These are phyloP conservation scores for Heritiera fomes DNA, from an alignment of 345 rosid species.

Conservation along the genomic window DNA sequence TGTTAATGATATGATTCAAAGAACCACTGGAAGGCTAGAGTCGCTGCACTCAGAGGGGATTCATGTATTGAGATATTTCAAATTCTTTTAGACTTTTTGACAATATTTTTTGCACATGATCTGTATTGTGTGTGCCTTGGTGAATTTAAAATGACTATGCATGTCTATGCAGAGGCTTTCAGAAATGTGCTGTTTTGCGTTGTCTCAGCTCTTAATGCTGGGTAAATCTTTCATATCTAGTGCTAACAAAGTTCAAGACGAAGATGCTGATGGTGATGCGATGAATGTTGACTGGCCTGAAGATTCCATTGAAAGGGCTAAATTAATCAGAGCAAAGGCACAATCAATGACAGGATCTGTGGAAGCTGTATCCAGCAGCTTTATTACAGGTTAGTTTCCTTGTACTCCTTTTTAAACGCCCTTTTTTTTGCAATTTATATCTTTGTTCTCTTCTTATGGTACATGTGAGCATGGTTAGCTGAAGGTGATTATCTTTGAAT, in stretches of 20 bases:
- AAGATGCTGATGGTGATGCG: conserved; percentile 51
- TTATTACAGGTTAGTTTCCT: conserved; percentile 70
- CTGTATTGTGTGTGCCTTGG: neutral
- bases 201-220: conserved; percentile 72
- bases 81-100: conserved; percentile 13
- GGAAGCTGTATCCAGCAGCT: conserved; percentile 80
- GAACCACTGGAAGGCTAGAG: conserved; percentile 85
- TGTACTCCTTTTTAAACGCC: neutral
- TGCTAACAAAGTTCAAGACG: conserved; percentile 64
- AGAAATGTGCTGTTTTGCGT: conserved; percentile 88
- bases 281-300: conserved; percentile 84
- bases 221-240: conserved; percentile 78
- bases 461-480: neutral
- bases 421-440: neutral
- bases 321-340: conserved; percentile 67
- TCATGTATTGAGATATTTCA: conserved; percentile 61
- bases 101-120: neutral
- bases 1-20: conserved; percentile 71
- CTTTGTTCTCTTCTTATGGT: neutral
- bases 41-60: conserved; percentile 95
- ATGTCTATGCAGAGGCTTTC: conserved; percentile 80
- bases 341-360: conserved; percentile 67
- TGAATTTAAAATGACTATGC: conserved; percentile 11
- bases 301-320: conserved; percentile 86
- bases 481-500: neutral